Percentiles rank a stretch among this genome's conserved stretches.
phyloP scores from a whole-genome alignment of 2,329 filamentous ascomycete species.

The Fusarium vanettenii region DNA sequence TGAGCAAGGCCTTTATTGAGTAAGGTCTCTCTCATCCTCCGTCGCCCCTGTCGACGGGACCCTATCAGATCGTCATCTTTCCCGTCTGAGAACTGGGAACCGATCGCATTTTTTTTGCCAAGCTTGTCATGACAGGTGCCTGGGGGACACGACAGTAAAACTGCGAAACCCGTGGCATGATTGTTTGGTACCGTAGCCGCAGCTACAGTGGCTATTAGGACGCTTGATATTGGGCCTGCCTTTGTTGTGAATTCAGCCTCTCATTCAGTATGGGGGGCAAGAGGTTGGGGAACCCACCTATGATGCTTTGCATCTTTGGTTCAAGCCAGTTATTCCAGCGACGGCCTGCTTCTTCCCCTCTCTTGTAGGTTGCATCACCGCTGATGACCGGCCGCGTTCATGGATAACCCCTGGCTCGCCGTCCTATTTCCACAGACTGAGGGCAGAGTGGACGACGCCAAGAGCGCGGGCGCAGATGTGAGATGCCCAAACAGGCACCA shows the following conservation, averaged over 20 bases:
- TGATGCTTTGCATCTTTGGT: slow-evolving; percentile 1
- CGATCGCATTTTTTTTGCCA: slow-evolving; percentile 16
- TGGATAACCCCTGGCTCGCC: slow-evolving; percentile 33
- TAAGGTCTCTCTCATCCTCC: slow-evolving; percentile 6
- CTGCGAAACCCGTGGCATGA: neutral
- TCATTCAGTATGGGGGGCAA: slow-evolving; percentile 2
- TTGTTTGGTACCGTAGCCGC: neutral
- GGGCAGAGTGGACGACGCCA: slow-evolving; percentile 26
- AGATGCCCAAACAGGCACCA: slow-evolving; percentile 26
- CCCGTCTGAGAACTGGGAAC: slow-evolving; percentile 19
- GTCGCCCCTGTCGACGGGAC: slow-evolving; percentile 25
- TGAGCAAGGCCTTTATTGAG: slow-evolving; percentile 5
- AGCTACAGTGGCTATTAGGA: neutral
- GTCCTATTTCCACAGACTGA: slow-evolving; percentile 24
- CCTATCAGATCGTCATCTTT: slow-evolving; percentile 42
- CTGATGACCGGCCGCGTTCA: slow-evolving; percentile 27
- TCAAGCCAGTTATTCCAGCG: slow-evolving; percentile 4
- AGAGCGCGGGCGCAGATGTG: slow-evolving; percentile 27
- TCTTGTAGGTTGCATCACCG: slow-evolving; percentile 38
- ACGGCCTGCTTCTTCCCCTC: neutral
- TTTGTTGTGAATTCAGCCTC: neutral
- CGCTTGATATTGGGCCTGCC: neutral
- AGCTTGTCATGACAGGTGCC: slow-evolving; percentile 26
- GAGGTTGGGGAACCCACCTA: slow-evolving; percentile 1
- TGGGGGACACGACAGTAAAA: neutral